These are phyloP conservation scores for Rhipidocladum racemiflorum DNA, from an alignment of 176 grass and related monocot genomes.

Conservation along the genomic window DNA sequence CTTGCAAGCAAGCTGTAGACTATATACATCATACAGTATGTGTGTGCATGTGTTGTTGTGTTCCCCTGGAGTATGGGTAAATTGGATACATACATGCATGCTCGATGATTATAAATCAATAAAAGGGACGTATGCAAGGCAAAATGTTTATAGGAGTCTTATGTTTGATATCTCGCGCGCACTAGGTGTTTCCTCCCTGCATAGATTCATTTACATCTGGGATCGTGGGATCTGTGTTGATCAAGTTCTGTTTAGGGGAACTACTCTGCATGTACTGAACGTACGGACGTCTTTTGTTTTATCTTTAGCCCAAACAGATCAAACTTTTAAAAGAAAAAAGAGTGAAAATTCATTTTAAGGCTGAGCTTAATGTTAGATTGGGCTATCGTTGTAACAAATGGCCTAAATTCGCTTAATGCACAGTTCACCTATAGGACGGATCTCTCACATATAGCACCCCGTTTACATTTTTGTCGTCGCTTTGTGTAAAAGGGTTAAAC, in stretches of 20 bases:
- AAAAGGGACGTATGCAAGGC: background rate
- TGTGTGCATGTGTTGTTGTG: background rate
- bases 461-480: too few relatives aligned
- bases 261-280: background rate
- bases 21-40: background rate
- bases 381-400: too few relatives aligned
- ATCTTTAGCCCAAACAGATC: background rate
- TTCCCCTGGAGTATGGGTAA: background rate
- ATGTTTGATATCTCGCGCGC: background rate
- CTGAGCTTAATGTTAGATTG: too few relatives aligned
- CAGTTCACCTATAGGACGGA: too few relatives aligned
- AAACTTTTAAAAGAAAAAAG: background rate
- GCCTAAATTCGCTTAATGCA: too few relatives aligned
- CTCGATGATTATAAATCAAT: constrained; percentile 32
- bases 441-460: too few relatives aligned
- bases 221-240: background rate
- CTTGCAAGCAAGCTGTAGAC: background rate
- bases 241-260: background rate
- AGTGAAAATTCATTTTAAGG: too few relatives aligned
- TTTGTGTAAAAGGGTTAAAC: too few relatives aligned
- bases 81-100: background rate
- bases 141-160: background rate
- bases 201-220: background rate
- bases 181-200: background rate
- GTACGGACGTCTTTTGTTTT: background rate